Evolutionary conservation across 805 yeast species (phyloP).

Genomic region (Pichia manshurica): DNA sequence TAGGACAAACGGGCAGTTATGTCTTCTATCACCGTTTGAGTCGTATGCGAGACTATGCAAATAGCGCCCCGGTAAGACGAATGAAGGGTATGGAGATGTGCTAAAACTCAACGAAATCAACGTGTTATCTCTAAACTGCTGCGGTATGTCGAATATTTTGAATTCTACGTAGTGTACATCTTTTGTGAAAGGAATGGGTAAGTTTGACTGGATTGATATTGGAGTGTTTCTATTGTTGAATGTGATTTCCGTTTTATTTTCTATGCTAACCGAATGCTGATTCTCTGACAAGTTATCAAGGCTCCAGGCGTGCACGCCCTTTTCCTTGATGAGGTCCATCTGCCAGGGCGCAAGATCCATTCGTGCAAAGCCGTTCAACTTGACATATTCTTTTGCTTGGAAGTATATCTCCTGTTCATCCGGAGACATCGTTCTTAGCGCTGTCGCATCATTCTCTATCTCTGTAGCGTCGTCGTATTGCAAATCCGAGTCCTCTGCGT

Average conservation of each 20-base stretch:
- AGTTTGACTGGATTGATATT: conserved; percentile 62
- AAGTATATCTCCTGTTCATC: conserved; percentile 66
- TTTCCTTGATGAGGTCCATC: conserved; percentile 67
- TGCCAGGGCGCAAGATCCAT: conserved; percentile 44
- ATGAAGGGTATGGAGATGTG: conserved; percentile 87
- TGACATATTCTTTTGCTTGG: conserved; percentile 53
- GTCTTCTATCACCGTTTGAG: conserved; percentile 72
- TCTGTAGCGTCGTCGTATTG: conserved; percentile 26
- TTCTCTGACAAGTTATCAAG: conserved; percentile 33
- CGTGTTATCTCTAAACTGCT: conserved; percentile 39
- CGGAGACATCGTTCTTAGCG: conserved; percentile 54
- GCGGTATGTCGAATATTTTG: conserved; percentile 67
- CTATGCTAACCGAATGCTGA: conserved; percentile 3
- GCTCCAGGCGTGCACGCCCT: conserved; percentile 88
- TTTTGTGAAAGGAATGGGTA: conserved; percentile 77
- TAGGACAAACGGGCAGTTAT: conserved; percentile 66
- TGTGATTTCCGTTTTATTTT: conserved; percentile 55
- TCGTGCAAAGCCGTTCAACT: conserved; percentile 34
- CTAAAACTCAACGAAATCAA: conserved; percentile 71
- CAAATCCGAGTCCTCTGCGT: conserved; percentile 2
- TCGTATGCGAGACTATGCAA: conserved; percentile 83
- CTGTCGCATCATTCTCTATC: conserved; percentile 53
- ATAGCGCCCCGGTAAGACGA: conserved; percentile 89
- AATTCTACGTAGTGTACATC: conserved; percentile 87
- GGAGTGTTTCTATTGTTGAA: conserved; percentile 31